phyloP scores from a whole-genome alignment of 805 yeast species.

The Geotrichum ghanense region DNA sequence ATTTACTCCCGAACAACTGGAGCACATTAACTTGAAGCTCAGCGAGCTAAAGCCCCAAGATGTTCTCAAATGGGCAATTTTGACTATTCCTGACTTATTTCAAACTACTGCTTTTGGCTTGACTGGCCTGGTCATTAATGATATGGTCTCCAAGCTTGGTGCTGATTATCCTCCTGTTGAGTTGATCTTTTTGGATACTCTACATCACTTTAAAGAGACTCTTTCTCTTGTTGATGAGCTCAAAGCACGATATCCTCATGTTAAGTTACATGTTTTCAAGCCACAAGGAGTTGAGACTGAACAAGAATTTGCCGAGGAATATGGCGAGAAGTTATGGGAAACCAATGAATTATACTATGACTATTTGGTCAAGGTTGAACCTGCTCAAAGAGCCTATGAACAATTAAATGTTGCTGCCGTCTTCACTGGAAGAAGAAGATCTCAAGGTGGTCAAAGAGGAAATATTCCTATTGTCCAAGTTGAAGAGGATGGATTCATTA shows the following conservation, averaged over 20 bases:
- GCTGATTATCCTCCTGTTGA: slow-evolving; percentile 39
- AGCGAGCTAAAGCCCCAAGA: slow-evolving; percentile 52
- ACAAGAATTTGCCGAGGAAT: slow-evolving; percentile 47
- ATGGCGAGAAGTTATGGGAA: slow-evolving; percentile 81
- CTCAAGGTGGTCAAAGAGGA: slow-evolving; percentile 82
- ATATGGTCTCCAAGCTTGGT: slow-evolving; percentile 54
- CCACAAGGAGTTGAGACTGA: slow-evolving; percentile 51
- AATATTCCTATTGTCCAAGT: slow-evolving; percentile 63
- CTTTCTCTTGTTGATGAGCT: slow-evolving; percentile 56
- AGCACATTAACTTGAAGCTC: slow-evolving; percentile 54
- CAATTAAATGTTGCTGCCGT: slow-evolving; percentile 71
- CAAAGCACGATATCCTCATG: slow-evolving; percentile 41
- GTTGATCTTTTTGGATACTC: slow-evolving; percentile 76
- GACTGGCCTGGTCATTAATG: slow-evolving; percentile 81
- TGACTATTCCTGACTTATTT: slow-evolving; percentile 70
- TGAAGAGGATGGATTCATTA: slow-evolving; percentile 62
- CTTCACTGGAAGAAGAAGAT: slow-evolving; percentile 79
- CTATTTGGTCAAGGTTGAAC: slow-evolving; percentile 84
- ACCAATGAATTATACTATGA: slow-evolving; percentile 72
- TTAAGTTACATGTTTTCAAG: slow-evolving; percentile 49
- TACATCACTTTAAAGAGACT: slow-evolving; percentile 94
- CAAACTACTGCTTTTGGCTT: slow-evolving; percentile 96
- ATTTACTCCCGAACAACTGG: slow-evolving; percentile 43
- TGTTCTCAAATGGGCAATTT: slow-evolving; percentile 68
- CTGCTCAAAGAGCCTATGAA: slow-evolving; percentile 72